These are phyloP conservation scores for Mucor circinelloides DNA, from an alignment of 371 early-diverging fungal genomes.

Conservation along the genomic window DNA sequence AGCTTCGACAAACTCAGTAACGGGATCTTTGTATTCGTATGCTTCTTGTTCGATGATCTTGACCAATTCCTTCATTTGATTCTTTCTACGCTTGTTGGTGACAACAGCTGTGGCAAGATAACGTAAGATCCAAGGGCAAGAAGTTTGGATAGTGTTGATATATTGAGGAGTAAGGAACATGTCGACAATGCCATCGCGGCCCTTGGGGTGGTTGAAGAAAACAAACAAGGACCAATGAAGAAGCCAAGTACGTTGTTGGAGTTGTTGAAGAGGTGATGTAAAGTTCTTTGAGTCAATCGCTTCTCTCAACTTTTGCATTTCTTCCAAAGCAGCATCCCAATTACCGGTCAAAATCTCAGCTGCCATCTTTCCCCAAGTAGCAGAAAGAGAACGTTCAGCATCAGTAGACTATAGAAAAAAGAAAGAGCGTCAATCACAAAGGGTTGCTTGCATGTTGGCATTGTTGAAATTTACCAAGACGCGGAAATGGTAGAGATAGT, in stretches of 20 bases:
- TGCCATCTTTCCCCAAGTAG: conserved; percentile 95
- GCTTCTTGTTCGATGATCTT: conserved; percentile 86
- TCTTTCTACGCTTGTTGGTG: conserved; percentile 89
- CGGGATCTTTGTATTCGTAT: conserved; percentile 83
- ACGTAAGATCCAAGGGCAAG: conserved; percentile 95
- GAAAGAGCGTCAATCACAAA: background rate
- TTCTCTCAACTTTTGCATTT: conserved; percentile 85
- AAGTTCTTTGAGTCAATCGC: conserved; percentile 80
- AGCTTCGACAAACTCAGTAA: conserved; percentile 89
- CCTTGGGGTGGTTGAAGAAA: conserved; percentile 96
- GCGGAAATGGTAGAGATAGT: conserved; percentile 92
- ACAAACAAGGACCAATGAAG: conserved; percentile 97
- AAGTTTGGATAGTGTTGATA: conserved; percentile 94
- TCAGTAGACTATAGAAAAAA: conserved; percentile 72
- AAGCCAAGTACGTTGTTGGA: conserved; percentile 91
- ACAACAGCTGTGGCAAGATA: conserved; percentile 91
- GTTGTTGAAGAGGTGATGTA: conserved; percentile 78
- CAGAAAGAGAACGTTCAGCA: conserved; percentile 74
- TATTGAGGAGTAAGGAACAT: conserved; percentile 90
- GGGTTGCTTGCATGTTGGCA: background rate
- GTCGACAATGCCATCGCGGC: conserved; percentile 91
- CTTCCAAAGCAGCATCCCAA: conserved; percentile 91
- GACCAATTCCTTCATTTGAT: conserved; percentile 86
- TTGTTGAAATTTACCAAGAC: conserved; percentile 65
- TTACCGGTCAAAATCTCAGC: conserved; percentile 93